These are phyloP conservation scores for Neodidymelliopsis sp. DNA, from an alignment of 2,329 filamentous ascomycete genomes.

Conservation along the genomic window DNA sequence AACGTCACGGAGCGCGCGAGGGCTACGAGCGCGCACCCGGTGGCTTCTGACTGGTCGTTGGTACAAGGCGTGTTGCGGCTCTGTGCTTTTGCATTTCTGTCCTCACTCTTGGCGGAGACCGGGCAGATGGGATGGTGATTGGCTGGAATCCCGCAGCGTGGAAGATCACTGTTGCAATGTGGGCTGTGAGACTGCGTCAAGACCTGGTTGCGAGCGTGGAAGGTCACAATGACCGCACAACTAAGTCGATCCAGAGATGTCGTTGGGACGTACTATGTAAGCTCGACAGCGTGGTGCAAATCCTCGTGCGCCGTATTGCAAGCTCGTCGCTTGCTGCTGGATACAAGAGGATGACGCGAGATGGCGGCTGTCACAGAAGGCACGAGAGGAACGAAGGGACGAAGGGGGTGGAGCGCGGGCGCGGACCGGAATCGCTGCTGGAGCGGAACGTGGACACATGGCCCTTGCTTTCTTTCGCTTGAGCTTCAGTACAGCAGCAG, in stretches of 20 bases:
- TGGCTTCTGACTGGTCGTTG: not conserved
- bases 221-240: not conserved
- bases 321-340: not conserved
- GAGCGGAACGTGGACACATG: slow-evolving; percentile 4
- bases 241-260: not conserved
- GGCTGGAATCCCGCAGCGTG: not conserved
- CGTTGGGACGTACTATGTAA: not conserved
- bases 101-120: slow-evolving; percentile 4
- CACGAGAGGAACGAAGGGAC: too few relatives aligned
- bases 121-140: not conserved
- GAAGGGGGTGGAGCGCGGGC: slow-evolving; percentile 19
- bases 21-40: slow-evolving; percentile 6
- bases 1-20: not conserved
- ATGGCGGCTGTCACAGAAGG: slow-evolving; percentile 4
- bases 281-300: not conserved
- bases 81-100: slow-evolving; percentile 1
- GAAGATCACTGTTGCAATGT: not conserved
- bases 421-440: slow-evolving; percentile 5
- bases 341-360: slow-evolving; percentile 10
- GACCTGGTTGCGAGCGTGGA: not conserved
- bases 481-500: too few relatives aligned
- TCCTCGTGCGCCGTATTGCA: too few relatives aligned
- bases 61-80: slow-evolving; percentile 1
- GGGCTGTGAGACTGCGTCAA: not conserved
- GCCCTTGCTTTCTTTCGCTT: not conserved